Percentiles rank a stretch among this genome's conserved stretches.
Evolutionary conservation across 768 basidiomycete species (phyloP).

Genomic region (Leucocoprinus birnbaumii): DNA sequence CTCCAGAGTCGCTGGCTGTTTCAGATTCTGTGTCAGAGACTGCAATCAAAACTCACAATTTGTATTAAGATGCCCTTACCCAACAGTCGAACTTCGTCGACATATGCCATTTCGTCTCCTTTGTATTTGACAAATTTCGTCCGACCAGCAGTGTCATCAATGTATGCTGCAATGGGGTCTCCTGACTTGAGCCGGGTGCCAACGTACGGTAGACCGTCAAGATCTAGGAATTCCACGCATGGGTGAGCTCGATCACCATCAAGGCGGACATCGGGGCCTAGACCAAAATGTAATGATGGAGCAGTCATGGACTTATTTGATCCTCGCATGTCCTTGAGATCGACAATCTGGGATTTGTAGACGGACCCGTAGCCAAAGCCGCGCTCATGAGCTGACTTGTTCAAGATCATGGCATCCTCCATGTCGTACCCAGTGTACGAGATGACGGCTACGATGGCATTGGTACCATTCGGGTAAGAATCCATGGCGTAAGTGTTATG

Average conservation of each 20-base stretch:
- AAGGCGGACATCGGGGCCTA: constrained; percentile 70
- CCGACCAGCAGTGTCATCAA: constrained; percentile 78
- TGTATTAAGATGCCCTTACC: constrained; percentile 44
- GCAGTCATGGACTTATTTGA: constrained; percentile 51
- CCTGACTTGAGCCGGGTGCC: constrained; percentile 71
- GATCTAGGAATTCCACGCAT: constrained; percentile 56
- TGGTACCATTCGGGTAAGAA: constrained; percentile 96
- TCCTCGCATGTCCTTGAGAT: constrained; percentile 79
- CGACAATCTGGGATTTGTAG: constrained; percentile 92
- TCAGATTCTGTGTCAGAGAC: constrained; percentile 1
- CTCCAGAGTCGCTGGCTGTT: constrained; percentile 81
- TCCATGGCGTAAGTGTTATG: constrained; percentile 98
- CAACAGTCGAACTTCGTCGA: constrained; percentile 89
- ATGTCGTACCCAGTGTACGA: constrained; percentile 99
- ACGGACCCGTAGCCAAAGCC: constrained; percentile 97
- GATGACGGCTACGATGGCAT: constrained; percentile 98
- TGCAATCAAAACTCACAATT: constrained; percentile 1
- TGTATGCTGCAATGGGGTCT: constrained; percentile 81
- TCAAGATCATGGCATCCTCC: constrained; percentile 99
- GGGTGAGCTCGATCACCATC: constrained; percentile 41
- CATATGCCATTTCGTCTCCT: constrained; percentile 86
- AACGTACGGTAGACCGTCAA: constrained; percentile 82
- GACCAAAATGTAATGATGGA: constrained; percentile 86
- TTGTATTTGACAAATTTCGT: constrained; percentile 94
- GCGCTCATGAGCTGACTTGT: constrained; percentile 97